Evolutionary conservation across 2,329 filamentous ascomycete genomes (phyloP).

Genomic region (Microascus cirrosus): DNA sequence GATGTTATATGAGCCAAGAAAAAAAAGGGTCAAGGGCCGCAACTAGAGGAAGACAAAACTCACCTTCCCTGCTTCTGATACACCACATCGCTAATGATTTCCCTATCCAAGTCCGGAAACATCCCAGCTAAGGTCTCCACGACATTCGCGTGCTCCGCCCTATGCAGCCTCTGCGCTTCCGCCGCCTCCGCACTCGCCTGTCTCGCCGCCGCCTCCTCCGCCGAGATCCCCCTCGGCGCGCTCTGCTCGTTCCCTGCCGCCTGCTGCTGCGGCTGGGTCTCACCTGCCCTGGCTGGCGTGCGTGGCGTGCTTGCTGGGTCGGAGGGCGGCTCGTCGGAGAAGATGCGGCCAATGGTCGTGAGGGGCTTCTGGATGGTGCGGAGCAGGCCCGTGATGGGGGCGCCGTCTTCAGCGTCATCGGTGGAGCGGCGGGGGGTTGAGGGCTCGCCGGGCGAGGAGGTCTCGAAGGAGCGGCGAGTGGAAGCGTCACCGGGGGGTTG

Average conservation of each 20-base stretch:
- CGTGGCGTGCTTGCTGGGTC: constrained; percentile 7
- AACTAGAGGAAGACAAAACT: constrained; percentile 22
- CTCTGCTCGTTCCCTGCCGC: not conserved
- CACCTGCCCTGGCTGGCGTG: constrained; percentile 12
- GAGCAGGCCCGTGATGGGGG: constrained; percentile 73
- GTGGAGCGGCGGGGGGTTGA: constrained; percentile 38
- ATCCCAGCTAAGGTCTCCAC: constrained; percentile 91
- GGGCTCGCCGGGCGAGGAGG: constrained; percentile 11
- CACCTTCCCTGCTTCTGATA: constrained; percentile 89
- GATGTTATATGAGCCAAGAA: too few relatives aligned
- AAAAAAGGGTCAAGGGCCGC: not conserved
- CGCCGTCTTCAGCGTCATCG: constrained; percentile 51
- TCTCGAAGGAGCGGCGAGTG: constrained; percentile 29
- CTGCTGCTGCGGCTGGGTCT: not conserved
- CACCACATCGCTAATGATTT: constrained; percentile 94
- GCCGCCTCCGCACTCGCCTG: constrained; percentile 86
- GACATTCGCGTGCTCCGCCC: constrained; percentile 77
- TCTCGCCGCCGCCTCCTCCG: constrained; percentile 78
- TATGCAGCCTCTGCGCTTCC: constrained; percentile 72
- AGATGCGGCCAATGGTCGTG: constrained; percentile 87
- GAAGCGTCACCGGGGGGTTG: constrained; percentile 17
- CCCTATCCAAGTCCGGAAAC: constrained; percentile 91
- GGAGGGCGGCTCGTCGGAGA: constrained; percentile 52
- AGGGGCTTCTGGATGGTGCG: constrained; percentile 86
- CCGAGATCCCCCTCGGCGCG: constrained; percentile 36